Conservation (phyloP, 2,329 filamentous ascomycete species). For the Paramyrothecium roridum region DNA sequence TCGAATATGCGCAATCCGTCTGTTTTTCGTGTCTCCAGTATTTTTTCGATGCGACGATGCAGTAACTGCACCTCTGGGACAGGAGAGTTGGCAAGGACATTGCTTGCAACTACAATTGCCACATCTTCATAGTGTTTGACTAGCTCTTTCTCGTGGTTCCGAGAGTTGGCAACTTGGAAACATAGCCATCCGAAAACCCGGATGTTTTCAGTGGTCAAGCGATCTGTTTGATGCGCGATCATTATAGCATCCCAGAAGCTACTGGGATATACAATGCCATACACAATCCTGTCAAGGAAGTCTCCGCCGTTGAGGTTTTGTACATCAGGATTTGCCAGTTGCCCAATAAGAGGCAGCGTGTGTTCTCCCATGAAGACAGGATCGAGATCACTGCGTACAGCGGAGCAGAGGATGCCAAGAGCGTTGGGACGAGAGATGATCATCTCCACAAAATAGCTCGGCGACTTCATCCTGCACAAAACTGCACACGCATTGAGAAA, state of each 20-base stretch:
- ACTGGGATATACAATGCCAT: neutral
- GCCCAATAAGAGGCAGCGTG: constrained; percentile 31
- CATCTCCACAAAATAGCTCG: constrained; percentile 21
- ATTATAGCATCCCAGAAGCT: neutral
- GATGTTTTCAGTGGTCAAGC: neutral
- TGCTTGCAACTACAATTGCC: constrained; percentile 17
- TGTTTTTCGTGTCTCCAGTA: constrained; percentile 24
- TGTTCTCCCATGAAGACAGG: constrained; percentile 2
- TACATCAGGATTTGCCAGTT: constrained; percentile 35
- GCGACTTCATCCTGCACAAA: constrained; percentile 7
- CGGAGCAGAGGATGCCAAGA: constrained; percentile 5
- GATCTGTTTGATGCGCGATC: neutral
- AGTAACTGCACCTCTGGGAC: constrained; percentile 17
- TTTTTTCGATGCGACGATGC: constrained; percentile 35
- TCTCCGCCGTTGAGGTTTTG: constrained; percentile 40
- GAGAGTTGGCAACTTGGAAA: constrained; percentile 35
- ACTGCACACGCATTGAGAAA: constrained; percentile 19
- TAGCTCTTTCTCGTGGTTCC: constrained; percentile 11
- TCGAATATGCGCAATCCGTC: neutral
- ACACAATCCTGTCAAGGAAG: constrained; percentile 34
- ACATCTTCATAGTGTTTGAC: constrained; percentile 12
- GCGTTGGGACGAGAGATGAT: constrained; percentile 17
- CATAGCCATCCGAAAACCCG: constrained; percentile 45
- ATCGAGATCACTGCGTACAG: neutral
- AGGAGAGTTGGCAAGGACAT: constrained; percentile 18